A percentile compares a stretch with the other conserved stretches of the same genome.
These are phyloP conservation scores for Starmerella potacharoeniae DNA, from an alignment of 805 yeast species.

Conservation along the genomic window DNA sequence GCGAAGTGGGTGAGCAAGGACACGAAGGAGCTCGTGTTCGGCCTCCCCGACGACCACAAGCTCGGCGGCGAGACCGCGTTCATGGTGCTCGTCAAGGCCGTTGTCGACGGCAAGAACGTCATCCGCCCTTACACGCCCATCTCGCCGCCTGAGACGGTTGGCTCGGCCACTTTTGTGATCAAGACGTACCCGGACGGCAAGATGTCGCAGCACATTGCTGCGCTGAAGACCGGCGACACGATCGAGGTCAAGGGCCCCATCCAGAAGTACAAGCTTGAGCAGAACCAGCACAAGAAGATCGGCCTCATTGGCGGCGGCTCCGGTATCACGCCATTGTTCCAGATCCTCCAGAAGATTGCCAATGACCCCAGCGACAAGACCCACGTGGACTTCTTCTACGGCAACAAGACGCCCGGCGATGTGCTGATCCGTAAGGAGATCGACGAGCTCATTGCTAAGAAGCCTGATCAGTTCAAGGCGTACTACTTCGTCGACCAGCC, in stretches of 20 bases:
- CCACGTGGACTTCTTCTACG: slow-evolving; percentile 71
- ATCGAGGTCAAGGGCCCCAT: slow-evolving; percentile 91
- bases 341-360: slow-evolving; percentile 64
- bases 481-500: slow-evolving; percentile 67
- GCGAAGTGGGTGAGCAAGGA: slow-evolving; percentile 25
- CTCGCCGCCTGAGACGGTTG: slow-evolving; percentile 55
- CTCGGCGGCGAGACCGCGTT: slow-evolving; percentile 76
- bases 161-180: slow-evolving; percentile 66
- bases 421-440: slow-evolving; percentile 68
- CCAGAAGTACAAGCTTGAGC: slow-evolving; percentile 79
- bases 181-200: slow-evolving; percentile 80
- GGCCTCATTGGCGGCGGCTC: slow-evolving; percentile 90
- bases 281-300: slow-evolving; percentile 71
- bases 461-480: slow-evolving; percentile 69
- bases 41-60: slow-evolving; percentile 55
- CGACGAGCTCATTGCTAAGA: slow-evolving; percentile 51
- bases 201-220: slow-evolving; percentile 62
- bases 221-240: slow-evolving; percentile 65
- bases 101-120: slow-evolving; percentile 73
- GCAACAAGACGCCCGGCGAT: slow-evolving; percentile 66
- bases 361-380: slow-evolving; percentile 80
- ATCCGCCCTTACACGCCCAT: slow-evolving; percentile 79
- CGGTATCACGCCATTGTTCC: slow-evolving; percentile 93
- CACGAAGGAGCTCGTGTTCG: slow-evolving; percentile 58
- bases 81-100: slow-evolving; percentile 66